Conservation (phyloP, 805 yeast genomes). For the Ogataea ramenticola region DNA sequence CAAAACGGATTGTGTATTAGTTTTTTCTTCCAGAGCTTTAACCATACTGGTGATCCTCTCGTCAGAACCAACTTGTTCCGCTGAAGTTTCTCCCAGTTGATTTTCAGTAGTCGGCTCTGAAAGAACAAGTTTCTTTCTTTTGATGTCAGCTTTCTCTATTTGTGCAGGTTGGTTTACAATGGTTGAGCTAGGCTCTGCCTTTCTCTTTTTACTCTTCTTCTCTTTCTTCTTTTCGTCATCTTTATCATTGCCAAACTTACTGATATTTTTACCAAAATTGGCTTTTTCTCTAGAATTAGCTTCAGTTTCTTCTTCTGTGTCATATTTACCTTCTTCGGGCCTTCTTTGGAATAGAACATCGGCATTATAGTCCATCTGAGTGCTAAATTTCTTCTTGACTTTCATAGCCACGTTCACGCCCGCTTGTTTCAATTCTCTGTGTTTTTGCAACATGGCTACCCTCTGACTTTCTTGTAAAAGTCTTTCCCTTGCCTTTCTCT, state of each 20-base stretch:
- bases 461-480: slow-evolving; percentile 72
- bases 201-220: slow-evolving; percentile 17
- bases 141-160: slow-evolving; percentile 13
- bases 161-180: slow-evolving; percentile 16
- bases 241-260: slow-evolving; percentile 36
- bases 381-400: slow-evolving; percentile 45
- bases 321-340: slow-evolving; percentile 65
- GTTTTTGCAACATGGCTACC: slow-evolving; percentile 66
- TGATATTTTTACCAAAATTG: slow-evolving; percentile 37
- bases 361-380: slow-evolving; percentile 73
- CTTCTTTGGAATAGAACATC: slow-evolving; percentile 74
- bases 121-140: slow-evolving; percentile 30
- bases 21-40: slow-evolving; percentile 25
- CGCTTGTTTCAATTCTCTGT: slow-evolving; percentile 77
- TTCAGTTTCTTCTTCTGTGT: slow-evolving; percentile 51
- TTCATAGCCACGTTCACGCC: slow-evolving; percentile 50
- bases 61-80: slow-evolving; percentile 16
- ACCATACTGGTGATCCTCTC: slow-evolving; percentile 27
- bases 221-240: slow-evolving; percentile 27
- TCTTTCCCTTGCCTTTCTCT: slow-evolving; percentile 80
- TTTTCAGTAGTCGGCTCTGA: slow-evolving; percentile 27
- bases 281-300: slow-evolving; percentile 30
- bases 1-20: slow-evolving; percentile 29
- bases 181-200: slow-evolving; percentile 6
- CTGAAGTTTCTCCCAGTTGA: slow-evolving; percentile 5